Percentiles rank a stretch among this genome's conserved stretches.
These are phyloP conservation scores for Monilinia polystroma DNA, from an alignment of 2,329 filamentous ascomycete species.

Conservation along the genomic window DNA sequence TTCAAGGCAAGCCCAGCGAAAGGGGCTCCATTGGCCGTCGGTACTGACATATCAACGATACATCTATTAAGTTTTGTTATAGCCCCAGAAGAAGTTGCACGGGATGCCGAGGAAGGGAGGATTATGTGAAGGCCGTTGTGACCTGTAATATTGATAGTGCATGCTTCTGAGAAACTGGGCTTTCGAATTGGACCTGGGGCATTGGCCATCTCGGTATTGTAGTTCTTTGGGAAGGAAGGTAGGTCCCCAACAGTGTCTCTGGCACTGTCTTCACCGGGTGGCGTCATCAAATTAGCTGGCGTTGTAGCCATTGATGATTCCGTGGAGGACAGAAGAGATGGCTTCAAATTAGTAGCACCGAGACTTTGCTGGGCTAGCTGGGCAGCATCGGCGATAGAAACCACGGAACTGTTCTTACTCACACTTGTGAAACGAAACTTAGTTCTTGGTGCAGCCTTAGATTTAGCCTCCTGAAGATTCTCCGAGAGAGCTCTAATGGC, in stretches of 20 bases:
- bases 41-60: conserved; percentile 76
- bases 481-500: conserved; percentile 79
- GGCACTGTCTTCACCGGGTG: conserved; percentile 34
- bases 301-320: conserved; percentile 46
- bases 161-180: conserved; percentile 62
- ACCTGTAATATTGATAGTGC: conserved; percentile 63
- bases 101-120: conserved; percentile 67
- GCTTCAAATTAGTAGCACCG: conserved; percentile 40
- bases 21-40: conserved; percentile 57
- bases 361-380: conserved; percentile 50
- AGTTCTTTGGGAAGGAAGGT: conserved; percentile 48
- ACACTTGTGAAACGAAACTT: conserved; percentile 78
- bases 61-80: conserved; percentile 68
- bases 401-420: conserved; percentile 53
- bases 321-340: conserved; percentile 40
- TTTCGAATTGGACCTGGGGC: conserved; percentile 48
- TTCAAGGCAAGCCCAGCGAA: conserved; percentile 73
- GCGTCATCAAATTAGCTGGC: conserved; percentile 32
- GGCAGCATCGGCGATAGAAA: conserved; percentile 56
- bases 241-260: conserved; percentile 44
- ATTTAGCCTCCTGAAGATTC: conserved; percentile 69
- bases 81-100: conserved; percentile 71
- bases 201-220: conserved; percentile 56
- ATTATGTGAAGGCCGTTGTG: conserved; percentile 73
- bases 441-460: conserved; percentile 67